phyloP scores from a whole-genome alignment of 495 filamentous ascomycete genomes.

The Penicillium cinerascens region DNA sequence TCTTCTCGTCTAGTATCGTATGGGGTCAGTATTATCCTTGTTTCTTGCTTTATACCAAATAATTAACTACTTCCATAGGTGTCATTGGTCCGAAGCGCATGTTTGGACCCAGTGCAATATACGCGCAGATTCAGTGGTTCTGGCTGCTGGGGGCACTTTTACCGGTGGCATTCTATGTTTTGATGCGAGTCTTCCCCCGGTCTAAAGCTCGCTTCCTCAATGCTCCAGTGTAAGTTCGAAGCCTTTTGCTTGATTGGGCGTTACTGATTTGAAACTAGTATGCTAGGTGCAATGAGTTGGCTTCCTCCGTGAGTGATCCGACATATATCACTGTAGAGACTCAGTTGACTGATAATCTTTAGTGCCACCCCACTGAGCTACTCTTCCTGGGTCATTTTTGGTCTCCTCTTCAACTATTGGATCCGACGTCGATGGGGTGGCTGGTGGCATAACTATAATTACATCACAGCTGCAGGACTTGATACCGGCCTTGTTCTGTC shows the following conservation, averaged over 20 bases:
- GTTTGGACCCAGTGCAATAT: slow-evolving; percentile 58
- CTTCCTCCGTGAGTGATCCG: slow-evolving; percentile 46
- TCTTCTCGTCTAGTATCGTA: slow-evolving; percentile 61
- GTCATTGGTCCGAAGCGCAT: slow-evolving; percentile 58
- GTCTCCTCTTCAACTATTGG: slow-evolving; percentile 55
- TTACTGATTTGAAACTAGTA: slow-evolving; percentile 26
- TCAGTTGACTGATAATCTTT: background rate
- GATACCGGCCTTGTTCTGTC: slow-evolving; percentile 55
- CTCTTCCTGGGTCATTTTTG: slow-evolving; percentile 56
- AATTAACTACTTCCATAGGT: slow-evolving; percentile 34
- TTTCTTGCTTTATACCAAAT: background rate
- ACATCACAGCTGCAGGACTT: slow-evolving; percentile 51
- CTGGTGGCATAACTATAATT: slow-evolving; percentile 59
- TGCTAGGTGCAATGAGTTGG: slow-evolving; percentile 53
- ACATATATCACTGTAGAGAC: background rate
- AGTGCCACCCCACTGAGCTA: slow-evolving; percentile 56
- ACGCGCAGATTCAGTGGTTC: slow-evolving; percentile 53
- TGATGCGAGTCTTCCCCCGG: slow-evolving; percentile 42
- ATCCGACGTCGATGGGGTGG: slow-evolving; percentile 49
- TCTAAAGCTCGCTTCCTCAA: slow-evolving; percentile 48
- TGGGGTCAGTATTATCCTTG: slow-evolving; percentile 23
- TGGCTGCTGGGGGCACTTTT: slow-evolving; percentile 52
- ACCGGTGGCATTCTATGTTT: slow-evolving; percentile 49
- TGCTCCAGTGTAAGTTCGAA: slow-evolving; percentile 39
- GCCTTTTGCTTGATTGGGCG: too few species aligned